A percentile compares a stretch with the other conserved stretches of the same genome.
phyloP scores from a whole-genome alignment of 495 filamentous ascomycete genomes.

The Tuber aestivum region DNA sequence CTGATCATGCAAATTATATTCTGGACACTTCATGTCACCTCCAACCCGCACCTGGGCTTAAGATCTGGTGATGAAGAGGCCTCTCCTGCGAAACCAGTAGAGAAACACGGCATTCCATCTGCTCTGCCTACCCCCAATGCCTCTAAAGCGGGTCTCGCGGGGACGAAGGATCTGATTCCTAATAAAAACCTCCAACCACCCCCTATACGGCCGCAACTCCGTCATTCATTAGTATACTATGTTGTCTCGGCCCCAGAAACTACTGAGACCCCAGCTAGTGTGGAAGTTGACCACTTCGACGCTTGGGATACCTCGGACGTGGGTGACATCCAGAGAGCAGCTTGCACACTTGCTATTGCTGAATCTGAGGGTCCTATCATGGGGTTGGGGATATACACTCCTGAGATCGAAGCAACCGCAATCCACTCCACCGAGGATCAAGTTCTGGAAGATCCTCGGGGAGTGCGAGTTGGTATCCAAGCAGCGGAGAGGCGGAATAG shows the following conservation, averaged over 20 bases:
- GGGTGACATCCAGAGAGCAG: constrained; percentile 31
- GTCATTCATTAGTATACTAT: constrained; percentile 30
- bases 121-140: constrained; percentile 10
- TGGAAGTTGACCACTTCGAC: constrained; percentile 32
- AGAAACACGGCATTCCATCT: constrained; percentile 1
- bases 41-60: constrained; percentile 9
- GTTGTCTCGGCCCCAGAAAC: constrained; percentile 24
- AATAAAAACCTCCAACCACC: constrained; percentile 15
- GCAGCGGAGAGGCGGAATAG: constrained; percentile 29
- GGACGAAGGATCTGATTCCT: constrained; percentile 19
- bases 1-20: constrained; percentile 34
- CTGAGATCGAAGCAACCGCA: constrained; percentile 5
- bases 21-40: constrained; percentile 30
- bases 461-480: constrained; percentile 11
- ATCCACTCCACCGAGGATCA: not conserved
- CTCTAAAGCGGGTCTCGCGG: constrained; percentile 6
- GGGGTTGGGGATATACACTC: constrained; percentile 30
- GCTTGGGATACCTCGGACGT: constrained; percentile 36
- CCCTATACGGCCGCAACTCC: constrained; percentile 15
- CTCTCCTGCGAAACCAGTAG: not conserved
- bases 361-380: constrained; percentile 21
- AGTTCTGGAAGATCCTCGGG: not conserved
- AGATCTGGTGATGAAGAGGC: constrained; percentile 12
- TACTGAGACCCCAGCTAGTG: not conserved
- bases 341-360: constrained; percentile 26